A percentile compares a stretch with the other conserved stretches of the same genome.
Conservation (phyloP, 345 rosid species). For the Acer negundo region DNA sequence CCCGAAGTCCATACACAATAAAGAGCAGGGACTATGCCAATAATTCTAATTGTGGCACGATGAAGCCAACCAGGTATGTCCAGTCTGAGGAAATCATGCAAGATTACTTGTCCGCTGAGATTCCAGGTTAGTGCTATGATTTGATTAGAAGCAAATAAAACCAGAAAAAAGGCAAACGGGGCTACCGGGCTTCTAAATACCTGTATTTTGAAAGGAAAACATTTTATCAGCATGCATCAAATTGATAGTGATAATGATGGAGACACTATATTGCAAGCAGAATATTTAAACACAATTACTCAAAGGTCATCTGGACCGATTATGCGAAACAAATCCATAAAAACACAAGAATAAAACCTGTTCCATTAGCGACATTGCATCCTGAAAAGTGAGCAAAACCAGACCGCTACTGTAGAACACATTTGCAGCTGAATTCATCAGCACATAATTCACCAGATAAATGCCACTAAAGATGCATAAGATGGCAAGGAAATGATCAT, state of each 20-base stretch:
- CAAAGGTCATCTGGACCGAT: conserved; percentile 17
- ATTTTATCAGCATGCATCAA: conserved; percentile 19
- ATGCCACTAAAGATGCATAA: conserved; percentile 71
- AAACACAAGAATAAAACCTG: conserved; percentile 50
- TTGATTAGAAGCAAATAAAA: conserved; percentile 75
- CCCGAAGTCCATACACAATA: conserved; percentile 90
- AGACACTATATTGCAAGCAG: neutral
- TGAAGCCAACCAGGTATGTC: conserved; percentile 95
- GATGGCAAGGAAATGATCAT: conserved; percentile 74
- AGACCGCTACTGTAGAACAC: conserved; percentile 74
- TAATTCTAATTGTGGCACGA: conserved; percentile 74
- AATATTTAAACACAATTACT: neutral
- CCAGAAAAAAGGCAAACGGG: conserved; percentile 54
- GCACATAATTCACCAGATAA: conserved; percentile 67
- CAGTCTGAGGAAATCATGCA: conserved; percentile 74
- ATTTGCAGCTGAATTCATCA: conserved; percentile 83
- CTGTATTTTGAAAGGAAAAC: conserved; percentile 36
- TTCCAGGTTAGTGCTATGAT: conserved; percentile 80
- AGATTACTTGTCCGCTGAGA: conserved; percentile 68
- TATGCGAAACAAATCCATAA: conserved; percentile 7
- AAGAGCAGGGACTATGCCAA: conserved; percentile 83
- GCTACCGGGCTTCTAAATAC: conserved; percentile 65
- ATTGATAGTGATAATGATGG: neutral
- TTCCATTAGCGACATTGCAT: conserved; percentile 85
- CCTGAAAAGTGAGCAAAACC: conserved; percentile 82